These are phyloP conservation scores for Phaeosphaeriaceae sp. DNA, from an alignment of 2,329 filamentous ascomycete genomes.

Conservation along the genomic window DNA sequence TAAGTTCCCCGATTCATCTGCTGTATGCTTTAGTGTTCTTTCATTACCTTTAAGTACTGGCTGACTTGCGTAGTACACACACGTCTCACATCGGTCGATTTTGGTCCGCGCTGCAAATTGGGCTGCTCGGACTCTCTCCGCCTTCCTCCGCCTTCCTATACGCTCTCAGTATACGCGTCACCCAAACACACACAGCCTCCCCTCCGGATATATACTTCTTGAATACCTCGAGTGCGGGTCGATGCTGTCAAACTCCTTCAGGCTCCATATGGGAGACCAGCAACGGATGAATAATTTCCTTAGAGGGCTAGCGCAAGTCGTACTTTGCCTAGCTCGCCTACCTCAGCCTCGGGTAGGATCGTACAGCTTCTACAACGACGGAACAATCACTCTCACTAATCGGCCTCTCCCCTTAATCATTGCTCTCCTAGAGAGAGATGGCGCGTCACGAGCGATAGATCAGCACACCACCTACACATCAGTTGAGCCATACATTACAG, in stretches of 20 bases:
- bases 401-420: constrained; percentile 45
- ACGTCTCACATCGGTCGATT: background rate
- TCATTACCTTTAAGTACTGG: background rate
- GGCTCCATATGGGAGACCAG: background rate
- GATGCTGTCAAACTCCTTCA: background rate
- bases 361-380: constrained; percentile 4
- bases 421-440: constrained; percentile 45
- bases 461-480: constrained; percentile 40
- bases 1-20: background rate
- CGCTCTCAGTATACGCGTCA: background rate
- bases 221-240: background rate
- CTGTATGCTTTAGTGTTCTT: background rate
- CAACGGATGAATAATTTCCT: constrained; percentile 2
- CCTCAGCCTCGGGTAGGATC: constrained; percentile 9
- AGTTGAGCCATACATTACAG: constrained; percentile 35
- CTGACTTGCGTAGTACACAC: background rate
- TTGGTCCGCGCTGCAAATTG: background rate
- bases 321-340: constrained; percentile 7
- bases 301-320: constrained; percentile 6
- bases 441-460: constrained; percentile 41
- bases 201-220: background rate
- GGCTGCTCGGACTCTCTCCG: background rate
- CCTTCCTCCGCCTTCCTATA: background rate
- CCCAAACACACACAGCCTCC: background rate
- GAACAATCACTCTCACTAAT: constrained; percentile 39